Evolutionary conservation across 2,329 filamentous ascomycete genomes (phyloP).

Genomic region (Venturia aucupariae): DNA sequence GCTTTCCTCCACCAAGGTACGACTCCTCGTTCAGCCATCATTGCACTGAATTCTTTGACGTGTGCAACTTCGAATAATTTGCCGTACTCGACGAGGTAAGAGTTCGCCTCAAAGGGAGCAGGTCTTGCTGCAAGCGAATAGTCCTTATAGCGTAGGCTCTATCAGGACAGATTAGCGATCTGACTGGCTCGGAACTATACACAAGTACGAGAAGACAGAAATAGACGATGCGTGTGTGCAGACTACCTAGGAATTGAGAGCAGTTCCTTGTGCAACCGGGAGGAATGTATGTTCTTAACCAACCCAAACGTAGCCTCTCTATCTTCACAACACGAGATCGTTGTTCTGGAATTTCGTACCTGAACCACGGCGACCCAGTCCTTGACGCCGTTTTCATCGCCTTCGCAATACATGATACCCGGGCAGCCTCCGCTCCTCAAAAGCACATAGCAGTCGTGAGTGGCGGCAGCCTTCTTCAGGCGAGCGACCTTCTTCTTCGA

Average conservation of each 20-base stretch:
- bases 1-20: slow-evolving; percentile 57
- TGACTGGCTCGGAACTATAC: not conserved
- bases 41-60: slow-evolving; percentile 53
- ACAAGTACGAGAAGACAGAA: no score
- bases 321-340: no score
- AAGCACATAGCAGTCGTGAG: slow-evolving; percentile 53
- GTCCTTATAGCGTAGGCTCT: slow-evolving; percentile 50
- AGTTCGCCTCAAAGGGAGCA: slow-evolving; percentile 24
- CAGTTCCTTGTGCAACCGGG: no score
- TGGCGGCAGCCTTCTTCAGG: slow-evolving; percentile 55
- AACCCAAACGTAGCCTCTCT: no score
- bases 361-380: slow-evolving; percentile 59
- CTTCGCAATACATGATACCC: slow-evolving; percentile 72
- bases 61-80: slow-evolving; percentile 49
- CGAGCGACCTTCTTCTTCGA: slow-evolving; percentile 63
- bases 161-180: not conserved
- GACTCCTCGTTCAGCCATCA: slow-evolving; percentile 53
- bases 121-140: slow-evolving; percentile 55
- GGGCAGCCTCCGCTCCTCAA: slow-evolving; percentile 59
- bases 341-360: slow-evolving; percentile 21
- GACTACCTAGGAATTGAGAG: no score
- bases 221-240: no score
- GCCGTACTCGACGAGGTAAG: slow-evolving; percentile 26
- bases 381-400: slow-evolving; percentile 45
- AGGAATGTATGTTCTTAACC: no score